Evolutionary conservation across 2,329 filamentous ascomycete species (phyloP).

Genomic region (Alternaria burnsii): DNA sequence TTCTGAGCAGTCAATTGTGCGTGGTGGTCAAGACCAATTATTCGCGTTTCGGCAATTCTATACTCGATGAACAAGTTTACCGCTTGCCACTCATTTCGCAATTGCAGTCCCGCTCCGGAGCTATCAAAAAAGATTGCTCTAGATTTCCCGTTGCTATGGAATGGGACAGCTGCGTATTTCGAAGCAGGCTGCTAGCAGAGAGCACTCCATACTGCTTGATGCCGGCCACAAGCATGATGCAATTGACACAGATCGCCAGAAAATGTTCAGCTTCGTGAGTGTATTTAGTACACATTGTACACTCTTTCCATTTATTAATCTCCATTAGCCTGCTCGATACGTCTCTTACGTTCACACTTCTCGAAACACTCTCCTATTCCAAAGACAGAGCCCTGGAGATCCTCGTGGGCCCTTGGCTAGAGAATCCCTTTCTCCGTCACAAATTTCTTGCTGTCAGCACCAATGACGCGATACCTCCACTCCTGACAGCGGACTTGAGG

Average conservation of each 20-base stretch:
- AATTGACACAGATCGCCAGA: neutral
- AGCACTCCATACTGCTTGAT: conserved; percentile 8
- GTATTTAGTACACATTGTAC: neutral
- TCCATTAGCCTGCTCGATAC: neutral
- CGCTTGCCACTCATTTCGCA: conserved; percentile 11
- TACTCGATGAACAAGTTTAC: neutral
- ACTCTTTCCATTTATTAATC: neutral
- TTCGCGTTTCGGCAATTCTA: neutral
- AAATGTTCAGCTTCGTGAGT: neutral
- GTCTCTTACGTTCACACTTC: conserved; percentile 2
- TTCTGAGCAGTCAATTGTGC: conserved; percentile 6
- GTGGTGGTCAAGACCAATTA: conserved; percentile 15
- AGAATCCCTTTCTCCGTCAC: neutral
- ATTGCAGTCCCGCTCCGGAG: conserved; percentile 4
- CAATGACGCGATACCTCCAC: neutral
- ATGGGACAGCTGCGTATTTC: neutral
- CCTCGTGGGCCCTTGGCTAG: conserved; percentile 4
- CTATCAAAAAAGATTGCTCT: neutral
- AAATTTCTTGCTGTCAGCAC: conserved; percentile 1
- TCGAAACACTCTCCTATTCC: conserved; percentile 5
- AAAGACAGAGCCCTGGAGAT: conserved; percentile 8
- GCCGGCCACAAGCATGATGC: conserved; percentile 1
- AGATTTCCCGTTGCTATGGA: conserved; percentile 15
- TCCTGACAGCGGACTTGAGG: neutral
- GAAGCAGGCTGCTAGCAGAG: neutral